phyloP scores from a whole-genome alignment of 192 early-diverging fungal genomes.

The Coemansia sp. region DNA sequence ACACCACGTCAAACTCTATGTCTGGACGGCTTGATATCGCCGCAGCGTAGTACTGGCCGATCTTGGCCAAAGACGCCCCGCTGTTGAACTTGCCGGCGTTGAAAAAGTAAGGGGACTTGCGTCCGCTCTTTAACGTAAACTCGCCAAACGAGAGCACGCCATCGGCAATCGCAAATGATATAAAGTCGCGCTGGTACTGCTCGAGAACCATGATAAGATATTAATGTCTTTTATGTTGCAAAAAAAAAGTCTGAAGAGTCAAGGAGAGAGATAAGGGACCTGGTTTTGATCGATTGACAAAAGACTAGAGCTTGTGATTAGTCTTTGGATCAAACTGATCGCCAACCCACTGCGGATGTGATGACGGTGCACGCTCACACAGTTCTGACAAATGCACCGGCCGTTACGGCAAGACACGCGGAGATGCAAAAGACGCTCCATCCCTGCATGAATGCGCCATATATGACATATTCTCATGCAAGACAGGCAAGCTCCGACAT shows the following conservation, averaged over 20 bases:
- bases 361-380: too few relatives aligned
- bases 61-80: slow-evolving; percentile 75
- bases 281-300: too few relatives aligned
- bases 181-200: slow-evolving; percentile 89
- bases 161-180: slow-evolving; percentile 85
- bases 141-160: slow-evolving; percentile 88
- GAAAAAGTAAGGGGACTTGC: slow-evolving; percentile 97
- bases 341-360: too few relatives aligned
- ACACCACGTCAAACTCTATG: slow-evolving; percentile 82
- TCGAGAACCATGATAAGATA: slow-evolving; percentile 32
- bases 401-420: too few relatives aligned
- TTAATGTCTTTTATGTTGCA: neutral
- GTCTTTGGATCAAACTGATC: too few relatives aligned
- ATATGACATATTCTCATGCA: too few relatives aligned
- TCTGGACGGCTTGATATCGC: slow-evolving; percentile 34
- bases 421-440: too few relatives aligned
- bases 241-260: neutral
- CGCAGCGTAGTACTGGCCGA: slow-evolving; percentile 90
- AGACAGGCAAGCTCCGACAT: too few relatives aligned
- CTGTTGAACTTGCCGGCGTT: slow-evolving; percentile 96
- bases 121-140: slow-evolving; percentile 93
- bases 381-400: too few relatives aligned
- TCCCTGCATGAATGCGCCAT: too few relatives aligned
- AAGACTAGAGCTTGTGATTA: too few relatives aligned
- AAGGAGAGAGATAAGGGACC: neutral